Evolutionary conservation across 306 rosid genomes (phyloP), one percentile per base, ranked within the genome.

Genomic region (Arachis hypogaea): DNA sequence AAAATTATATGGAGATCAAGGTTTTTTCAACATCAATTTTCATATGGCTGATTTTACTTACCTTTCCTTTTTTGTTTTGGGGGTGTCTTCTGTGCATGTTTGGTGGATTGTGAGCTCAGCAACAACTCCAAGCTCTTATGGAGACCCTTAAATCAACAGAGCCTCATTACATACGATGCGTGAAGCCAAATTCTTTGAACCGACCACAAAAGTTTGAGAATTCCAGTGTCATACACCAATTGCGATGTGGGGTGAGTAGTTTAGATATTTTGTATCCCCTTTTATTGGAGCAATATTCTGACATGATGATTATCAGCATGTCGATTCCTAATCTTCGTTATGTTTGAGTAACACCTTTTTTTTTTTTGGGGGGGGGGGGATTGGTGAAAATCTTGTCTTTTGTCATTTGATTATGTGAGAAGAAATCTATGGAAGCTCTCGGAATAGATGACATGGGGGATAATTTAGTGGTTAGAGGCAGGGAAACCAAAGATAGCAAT

Each of bases 91-190:
- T 59, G 5, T 52, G 11, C 75, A 57, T 18, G 33, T 41, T 3
- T 44, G 43, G 28, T 58, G 45, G 38, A 41, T 45, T 71, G 52
- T 71, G 76, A 80, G 66, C 75, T 78, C 68, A 94, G 98, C 98
- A 89, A 86, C 98, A 94, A 94, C 98, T 91, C 68, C 96, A 91
- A 80, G 87, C 98, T n/a, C 88, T 94, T 72, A 94, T 94, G 98
- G 93, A 89, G 90, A 89, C 90, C 65, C 92, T 94, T 57, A 88
- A 82, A 61, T 72, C 83, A 61, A 94, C 98, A 40, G 96, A 94
- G 84, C 98, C 98, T 70, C 97, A 94, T 83, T 94, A 94, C 82
- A 79, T 94, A 72, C 93, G 98, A 43, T 94, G 98, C 66, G 97
- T 94, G 86, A 94, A 94, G 83, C 98, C 98, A 45, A 94, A 91